Evolutionary conservation across 169 alveolate genomes (phyloP).

Genomic region (Eimeria zaria): DNA sequence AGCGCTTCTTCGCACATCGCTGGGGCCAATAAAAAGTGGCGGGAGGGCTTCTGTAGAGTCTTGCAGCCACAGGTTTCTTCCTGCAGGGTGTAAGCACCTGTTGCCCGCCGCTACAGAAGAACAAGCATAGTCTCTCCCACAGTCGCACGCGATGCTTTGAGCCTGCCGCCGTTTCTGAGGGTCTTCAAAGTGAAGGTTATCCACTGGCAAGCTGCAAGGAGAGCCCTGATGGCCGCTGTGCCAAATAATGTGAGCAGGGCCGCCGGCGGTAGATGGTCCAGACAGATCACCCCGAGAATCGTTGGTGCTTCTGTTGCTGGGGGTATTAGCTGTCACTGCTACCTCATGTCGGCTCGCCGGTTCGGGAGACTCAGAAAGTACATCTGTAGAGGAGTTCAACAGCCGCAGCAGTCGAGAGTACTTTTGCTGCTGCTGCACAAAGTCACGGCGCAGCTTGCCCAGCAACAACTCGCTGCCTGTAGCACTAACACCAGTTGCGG

Average conservation of each 20-base stretch:
- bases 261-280: neutral
- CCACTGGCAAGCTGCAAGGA: conserved; percentile 32
- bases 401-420: conserved; percentile 37
- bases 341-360: neutral
- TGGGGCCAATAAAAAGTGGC: conserved; percentile 35
- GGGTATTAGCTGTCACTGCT: neutral
- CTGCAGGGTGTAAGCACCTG: neutral
- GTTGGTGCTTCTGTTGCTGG: neutral
- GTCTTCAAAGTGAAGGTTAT: conserved; percentile 9
- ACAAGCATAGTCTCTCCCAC: neutral
- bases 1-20: neutral
- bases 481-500: neutral
- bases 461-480: conserved; percentile 43
- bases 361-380: neutral
- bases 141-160: neutral
- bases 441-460: conserved; percentile 46
- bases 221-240: conserved; percentile 53
- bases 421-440: conserved; percentile 60
- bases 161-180: neutral
- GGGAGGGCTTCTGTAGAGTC: conserved; percentile 32
- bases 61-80: conserved; percentile 12
- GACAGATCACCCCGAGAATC: neutral
- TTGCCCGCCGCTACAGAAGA: neutral
- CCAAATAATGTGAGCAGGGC: conserved; percentile 61
- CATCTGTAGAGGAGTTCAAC: neutral